A percentile compares a stretch with the other conserved stretches of the same genome.
phyloP scores from a whole-genome alignment of 2,329 filamentous ascomycete genomes.

The Talaromyces funiculosus region DNA sequence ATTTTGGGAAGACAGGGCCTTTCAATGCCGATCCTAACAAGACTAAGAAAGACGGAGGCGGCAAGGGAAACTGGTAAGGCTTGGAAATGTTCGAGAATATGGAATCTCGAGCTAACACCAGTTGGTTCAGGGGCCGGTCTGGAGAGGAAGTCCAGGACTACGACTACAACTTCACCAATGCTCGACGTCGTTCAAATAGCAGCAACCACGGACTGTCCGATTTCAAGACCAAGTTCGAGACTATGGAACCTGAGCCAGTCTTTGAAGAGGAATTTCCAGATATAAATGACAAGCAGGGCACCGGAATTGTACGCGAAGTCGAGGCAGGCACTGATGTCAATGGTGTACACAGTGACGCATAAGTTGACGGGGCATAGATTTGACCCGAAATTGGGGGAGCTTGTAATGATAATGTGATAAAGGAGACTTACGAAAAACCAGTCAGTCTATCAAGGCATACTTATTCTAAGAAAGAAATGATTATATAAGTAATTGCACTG shows the following conservation, averaged over 20 bases:
- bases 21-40: constrained; percentile 80
- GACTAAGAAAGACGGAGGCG: constrained; percentile 92
- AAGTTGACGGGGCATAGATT: background rate
- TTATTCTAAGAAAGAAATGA: no score
- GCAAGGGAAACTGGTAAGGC: constrained; percentile 87
- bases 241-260: constrained; percentile 80
- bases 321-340: background rate
- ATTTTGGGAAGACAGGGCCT: constrained; percentile 84
- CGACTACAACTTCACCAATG: constrained; percentile 75
- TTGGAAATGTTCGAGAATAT: background rate
- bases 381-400: background rate
- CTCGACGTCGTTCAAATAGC: constrained; percentile 89
- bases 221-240: constrained; percentile 96
- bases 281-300: constrained; percentile 2
- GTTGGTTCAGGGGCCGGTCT: constrained; percentile 62
- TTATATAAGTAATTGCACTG: no score
- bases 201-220: constrained; percentile 67
- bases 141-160: constrained; percentile 82
- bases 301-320: background rate
- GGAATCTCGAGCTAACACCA: background rate
- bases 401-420: background rate
- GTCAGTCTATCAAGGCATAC: no score
- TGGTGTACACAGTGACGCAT: background rate
- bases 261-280: constrained; percentile 72
- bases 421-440: background rate